A percentile compares a stretch with the other conserved stretches of the same genome.
These are phyloP conservation scores for Psilocybe sp. DNA, from an alignment of 768 basidiomycete species.

Conservation along the genomic window DNA sequence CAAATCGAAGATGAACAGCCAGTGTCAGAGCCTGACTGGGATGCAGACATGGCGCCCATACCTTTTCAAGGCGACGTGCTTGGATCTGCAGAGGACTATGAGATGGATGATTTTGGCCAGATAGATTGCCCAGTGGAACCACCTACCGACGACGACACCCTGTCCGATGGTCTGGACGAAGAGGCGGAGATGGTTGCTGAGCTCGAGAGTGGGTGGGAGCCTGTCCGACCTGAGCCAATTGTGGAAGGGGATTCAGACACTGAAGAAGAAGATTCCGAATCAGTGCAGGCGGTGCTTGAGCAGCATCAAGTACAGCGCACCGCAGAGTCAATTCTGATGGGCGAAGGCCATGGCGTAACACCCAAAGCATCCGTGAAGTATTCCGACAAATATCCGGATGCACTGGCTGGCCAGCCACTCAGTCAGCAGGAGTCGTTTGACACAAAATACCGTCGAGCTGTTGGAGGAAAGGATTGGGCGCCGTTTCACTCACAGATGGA, in stretches of 20 bases:
- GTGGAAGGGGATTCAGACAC: neutral
- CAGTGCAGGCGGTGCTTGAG: neutral
- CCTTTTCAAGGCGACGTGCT: constrained; percentile 7
- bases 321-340: neutral
- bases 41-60: neutral
- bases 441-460: neutral
- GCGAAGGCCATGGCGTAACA: constrained; percentile 5
- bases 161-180: neutral
- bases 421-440: neutral
- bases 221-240: neutral
- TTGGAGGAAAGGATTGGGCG: constrained; percentile 6
- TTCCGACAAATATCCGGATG: neutral
- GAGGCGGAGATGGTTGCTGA: neutral
- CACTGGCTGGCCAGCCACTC: neutral
- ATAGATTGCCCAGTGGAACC: neutral
- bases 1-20: too few relatives aligned
- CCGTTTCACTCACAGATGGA: constrained; percentile 25
- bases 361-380: constrained; percentile 1
- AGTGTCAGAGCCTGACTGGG: neutral
- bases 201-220: neutral
- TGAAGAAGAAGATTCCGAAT: neutral
- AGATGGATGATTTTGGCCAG: constrained; percentile 4
- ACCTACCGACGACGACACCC: neutral
- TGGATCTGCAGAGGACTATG: constrained; percentile 4
- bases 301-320: neutral